Evolutionary conservation across 1,139 yeast genomes (phyloP), one percentile per base, ranked within the genome.

Genomic region (Geotrichum siamense): DNA sequence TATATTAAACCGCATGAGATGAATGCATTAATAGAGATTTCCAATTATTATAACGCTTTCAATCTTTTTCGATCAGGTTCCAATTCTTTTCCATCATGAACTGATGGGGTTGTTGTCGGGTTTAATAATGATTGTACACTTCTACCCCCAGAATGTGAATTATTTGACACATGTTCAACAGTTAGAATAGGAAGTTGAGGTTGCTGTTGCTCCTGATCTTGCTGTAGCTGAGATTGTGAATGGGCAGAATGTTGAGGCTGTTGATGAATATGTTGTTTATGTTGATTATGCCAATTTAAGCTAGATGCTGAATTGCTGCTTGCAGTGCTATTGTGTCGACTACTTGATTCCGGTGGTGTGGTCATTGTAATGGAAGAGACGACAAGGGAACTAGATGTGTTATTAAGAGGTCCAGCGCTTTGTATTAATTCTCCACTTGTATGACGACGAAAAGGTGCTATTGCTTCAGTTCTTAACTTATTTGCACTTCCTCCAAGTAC

Each of bases 381-480:
- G 10, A 25, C 27, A 25, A 25, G 10, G 12, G 43, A 31, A 13
- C 20, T 25, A 8, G 30, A 12, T 9, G 8, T 25, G 15, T 31
- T 31, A 20, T 16, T 6, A 8, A 31, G 5, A 10, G 34, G 34
- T 5, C 20, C 34, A 8, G 20, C 31, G 17, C 30, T 26, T 13
- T 31, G 38, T 17, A 33, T 9, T 13, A 39, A 21, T 20, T 47
- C 50, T n/a, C 50, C 37, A 28, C 47, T 43, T 2, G 50, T 47
- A 32, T 47, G 50, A 13, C 50, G 38, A n/a, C 50, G 39, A 30
- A 32, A 47, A 5, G 45, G 48, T 9, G 44, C 41, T 36, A 43
- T 39, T 8, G 47, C 43, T 19, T 47, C 48, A 5, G 43, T 29
- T 23, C 44, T 28, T 4, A 44, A 39, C 30, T 47, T 47, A 31